Evolutionary conservation across 108 stramenopile species (phyloP), one percentile per base, ranked within the genome.

Genomic region (Discostella pseudostelligera): DNA sequence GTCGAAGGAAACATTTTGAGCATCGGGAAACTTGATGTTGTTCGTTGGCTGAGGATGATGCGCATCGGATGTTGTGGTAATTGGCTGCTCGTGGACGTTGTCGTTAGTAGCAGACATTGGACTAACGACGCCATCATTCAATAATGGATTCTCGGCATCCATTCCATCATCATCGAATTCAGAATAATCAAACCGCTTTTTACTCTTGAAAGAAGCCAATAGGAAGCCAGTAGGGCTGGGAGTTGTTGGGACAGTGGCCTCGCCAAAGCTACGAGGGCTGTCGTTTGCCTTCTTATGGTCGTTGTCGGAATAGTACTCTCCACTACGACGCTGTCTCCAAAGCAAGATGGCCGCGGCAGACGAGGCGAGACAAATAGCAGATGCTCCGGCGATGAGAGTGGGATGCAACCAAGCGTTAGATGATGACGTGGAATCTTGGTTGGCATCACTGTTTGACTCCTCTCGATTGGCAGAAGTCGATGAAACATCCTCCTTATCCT

Each of bases 121-220:
- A 28, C 51, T 28, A 26, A 53, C 28, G 26, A 53, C 51, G 51
- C 12, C 55, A 28, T 51, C 50, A 0, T 55, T 39, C 4, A 21
- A 36, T 4, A 21, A 55, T 4, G 13, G 39, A 14, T 40, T 35
- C n/a, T 20, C n/a, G 13, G 45, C 44, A 19, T 43, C 16, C 6
- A 47, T 39, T 22, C 48, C 54, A 47, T 53, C 59, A 45, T 75
- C 74, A 0, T 67, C 50, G 37, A 75, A 75, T 48, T 75, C 66
- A 19, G 74, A 49, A 46, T 67, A 75, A 50, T 67, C 74, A 40
- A 75, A 75, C 59, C 51, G 67, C 45, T 67, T 75, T 59, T 75
- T 75, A 16, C 56, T 66, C 57, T 60, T 43, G 36, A 16, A 22
- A 32, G 42, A 67, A 12, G 60, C 50, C 53, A 53, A 45, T 4